These are phyloP conservation scores for Schizochytrium sp. DNA, from an alignment of 108 stramenopile species.

Conservation along the genomic window DNA sequence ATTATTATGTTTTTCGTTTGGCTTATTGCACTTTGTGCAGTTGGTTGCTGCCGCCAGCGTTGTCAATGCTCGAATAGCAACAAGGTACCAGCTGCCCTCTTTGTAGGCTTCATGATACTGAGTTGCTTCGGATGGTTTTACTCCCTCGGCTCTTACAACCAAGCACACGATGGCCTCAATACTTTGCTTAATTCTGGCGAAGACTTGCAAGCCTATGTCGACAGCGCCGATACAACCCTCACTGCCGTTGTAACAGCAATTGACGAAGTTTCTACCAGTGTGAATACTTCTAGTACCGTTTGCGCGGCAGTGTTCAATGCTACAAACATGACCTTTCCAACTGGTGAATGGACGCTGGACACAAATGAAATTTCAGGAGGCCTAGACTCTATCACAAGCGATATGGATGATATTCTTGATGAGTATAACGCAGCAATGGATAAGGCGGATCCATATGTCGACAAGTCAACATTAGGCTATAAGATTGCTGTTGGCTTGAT, in stretches of 20 bases:
- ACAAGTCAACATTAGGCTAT: neutral
- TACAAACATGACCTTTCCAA: neutral
- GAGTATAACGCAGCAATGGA: neutral
- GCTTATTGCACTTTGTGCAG: neutral
- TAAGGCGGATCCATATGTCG: neutral
- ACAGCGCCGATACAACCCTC: neutral
- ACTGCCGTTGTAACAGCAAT: neutral
- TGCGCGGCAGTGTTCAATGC: neutral
- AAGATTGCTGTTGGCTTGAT: neutral
- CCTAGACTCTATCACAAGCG: neutral
- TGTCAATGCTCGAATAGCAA: neutral
- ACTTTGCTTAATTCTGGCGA: neutral
- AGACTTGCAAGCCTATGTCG: neutral
- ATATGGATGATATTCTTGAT: neutral
- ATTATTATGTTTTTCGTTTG: neutral
- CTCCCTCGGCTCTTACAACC: slow-evolving; percentile 39
- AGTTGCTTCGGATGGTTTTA: slow-evolving; percentile 20
- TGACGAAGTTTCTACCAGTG: neutral
- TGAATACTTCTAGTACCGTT: neutral
- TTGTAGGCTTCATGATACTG: slow-evolving; percentile 38
- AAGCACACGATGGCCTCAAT: neutral
- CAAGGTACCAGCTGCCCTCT: neutral
- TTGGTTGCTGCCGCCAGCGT: slow-evolving; percentile 18
- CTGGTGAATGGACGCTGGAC: neutral
- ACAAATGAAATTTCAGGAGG: neutral